phyloP scores from a whole-genome alignment of 768 basidiomycete genomes.

The Asterophora parasitica region DNA sequence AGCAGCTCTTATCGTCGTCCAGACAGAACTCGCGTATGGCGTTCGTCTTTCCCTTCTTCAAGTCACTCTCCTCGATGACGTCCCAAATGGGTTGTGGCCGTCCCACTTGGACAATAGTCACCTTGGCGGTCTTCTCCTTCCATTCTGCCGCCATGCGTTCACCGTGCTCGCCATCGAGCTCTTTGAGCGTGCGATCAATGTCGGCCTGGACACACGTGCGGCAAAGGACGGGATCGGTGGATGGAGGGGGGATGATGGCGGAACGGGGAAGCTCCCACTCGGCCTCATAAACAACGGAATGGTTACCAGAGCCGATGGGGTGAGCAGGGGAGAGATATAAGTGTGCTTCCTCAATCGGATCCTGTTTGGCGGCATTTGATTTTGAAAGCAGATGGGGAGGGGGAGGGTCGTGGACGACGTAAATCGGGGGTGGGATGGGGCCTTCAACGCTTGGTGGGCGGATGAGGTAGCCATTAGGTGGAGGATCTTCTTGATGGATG shows the following conservation, averaged over 20 bases:
- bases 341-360: conserved; percentile 36
- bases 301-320: conserved; percentile 40
- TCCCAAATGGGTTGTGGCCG: conserved; percentile 4
- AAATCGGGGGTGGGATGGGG: conserved; percentile 22
- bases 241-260: conserved; percentile 1
- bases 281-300: conserved; percentile 47
- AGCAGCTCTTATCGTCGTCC: not conserved
- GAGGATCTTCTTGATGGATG: not conserved
- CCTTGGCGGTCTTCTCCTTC: conserved; percentile 12
- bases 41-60: not conserved
- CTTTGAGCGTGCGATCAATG: conserved; percentile 17
- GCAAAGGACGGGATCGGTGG: conserved; percentile 27
- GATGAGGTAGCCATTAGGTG: conserved; percentile 9
- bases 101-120: not conserved
- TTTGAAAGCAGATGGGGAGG: conserved; percentile 7
- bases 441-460: conserved; percentile 7
- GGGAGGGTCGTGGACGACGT: conserved; percentile 24
- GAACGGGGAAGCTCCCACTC: conserved; percentile 31
- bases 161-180: conserved; percentile 23
- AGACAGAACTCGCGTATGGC: not conserved
- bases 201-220: conserved; percentile 31
- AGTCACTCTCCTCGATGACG: not conserved
- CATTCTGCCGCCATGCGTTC: conserved; percentile 13
- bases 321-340: conserved; percentile 40
- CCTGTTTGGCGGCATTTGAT: not conserved